phyloP scores from a whole-genome alignment of 2,329 filamentous ascomycete species.

The Sphaerostilbella broomeana region DNA sequence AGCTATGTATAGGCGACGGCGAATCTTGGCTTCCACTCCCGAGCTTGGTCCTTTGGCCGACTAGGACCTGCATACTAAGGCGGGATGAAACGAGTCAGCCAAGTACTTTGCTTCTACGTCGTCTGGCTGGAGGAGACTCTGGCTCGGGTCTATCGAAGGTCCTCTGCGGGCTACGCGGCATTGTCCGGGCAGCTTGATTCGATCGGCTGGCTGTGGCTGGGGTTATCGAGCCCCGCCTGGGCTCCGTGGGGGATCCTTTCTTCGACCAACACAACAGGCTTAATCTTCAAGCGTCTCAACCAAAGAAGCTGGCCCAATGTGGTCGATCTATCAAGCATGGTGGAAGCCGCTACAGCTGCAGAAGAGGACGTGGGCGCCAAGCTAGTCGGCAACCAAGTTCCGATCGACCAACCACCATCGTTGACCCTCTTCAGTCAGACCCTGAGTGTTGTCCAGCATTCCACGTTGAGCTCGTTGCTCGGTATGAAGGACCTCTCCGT shows the following conservation, averaged over 20 bases:
- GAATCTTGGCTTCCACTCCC: too few relatives aligned
- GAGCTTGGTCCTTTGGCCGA: too few relatives aligned
- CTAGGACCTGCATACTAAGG: too few relatives aligned
- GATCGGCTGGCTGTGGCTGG: slow-evolving; percentile 5
- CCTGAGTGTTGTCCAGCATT: too few relatives aligned
- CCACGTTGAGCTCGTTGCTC: too few relatives aligned
- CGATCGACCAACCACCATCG: slow-evolving; percentile 7
- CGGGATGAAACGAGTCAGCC: too few relatives aligned
- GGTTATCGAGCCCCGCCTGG: slow-evolving; percentile 6
- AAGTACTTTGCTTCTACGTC: neutral
- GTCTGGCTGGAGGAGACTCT: too few relatives aligned
- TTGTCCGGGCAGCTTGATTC: neutral
- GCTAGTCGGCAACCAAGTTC: slow-evolving; percentile 11
- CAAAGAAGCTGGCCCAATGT: slow-evolving; percentile 7
- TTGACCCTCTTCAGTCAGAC: too few relatives aligned
- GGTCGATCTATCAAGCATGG: slow-evolving; percentile 5
- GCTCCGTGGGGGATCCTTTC: slow-evolving; percentile 7
- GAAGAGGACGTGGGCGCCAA: slow-evolving; percentile 2
- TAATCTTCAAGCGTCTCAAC: slow-evolving; percentile 10
- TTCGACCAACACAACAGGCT: too few relatives aligned
- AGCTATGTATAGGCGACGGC: too few relatives aligned
- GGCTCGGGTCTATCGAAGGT: too few relatives aligned
- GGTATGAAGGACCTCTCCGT: too few relatives aligned
- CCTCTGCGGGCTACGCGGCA: neutral
- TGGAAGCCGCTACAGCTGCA: slow-evolving; percentile 9